Evolutionary conservation across 768 basidiomycete genomes (phyloP).

Genomic region (Tricholoma furcatifolium): DNA sequence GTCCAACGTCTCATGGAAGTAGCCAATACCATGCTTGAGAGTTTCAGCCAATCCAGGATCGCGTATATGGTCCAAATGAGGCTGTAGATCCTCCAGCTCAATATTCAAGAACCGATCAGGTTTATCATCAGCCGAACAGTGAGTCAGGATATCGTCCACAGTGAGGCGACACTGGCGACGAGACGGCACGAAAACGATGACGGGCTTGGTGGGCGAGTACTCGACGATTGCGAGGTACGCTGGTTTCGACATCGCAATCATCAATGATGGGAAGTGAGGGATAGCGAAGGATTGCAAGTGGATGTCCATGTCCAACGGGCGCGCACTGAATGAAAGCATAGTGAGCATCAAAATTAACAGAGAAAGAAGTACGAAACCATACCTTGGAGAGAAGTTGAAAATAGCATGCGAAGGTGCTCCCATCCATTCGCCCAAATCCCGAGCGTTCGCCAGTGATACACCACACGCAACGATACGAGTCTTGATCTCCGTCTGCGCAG

Average conservation of each 20-base stretch:
- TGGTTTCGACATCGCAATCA: constrained; percentile 99
- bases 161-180: constrained; percentile 93
- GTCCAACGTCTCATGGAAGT: constrained; percentile 91
- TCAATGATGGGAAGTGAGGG: constrained; percentile 97
- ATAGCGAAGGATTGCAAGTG: constrained; percentile 94
- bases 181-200: constrained; percentile 91
- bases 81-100: constrained; percentile 76
- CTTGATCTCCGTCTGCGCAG: constrained; percentile 88
- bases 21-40: constrained; percentile 88
- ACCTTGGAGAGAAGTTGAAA: constrained; percentile 97
- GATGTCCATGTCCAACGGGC: constrained; percentile 97
- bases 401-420: constrained; percentile 91
- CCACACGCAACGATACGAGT: constrained; percentile 94
- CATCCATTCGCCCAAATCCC: constrained; percentile 97
- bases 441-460: constrained; percentile 93
- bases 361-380: constrained; percentile 12
- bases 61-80: constrained; percentile 81
- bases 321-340: constrained; percentile 60
- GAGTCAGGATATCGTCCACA: constrained; percentile 85
- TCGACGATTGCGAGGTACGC: constrained; percentile 92
- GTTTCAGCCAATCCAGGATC: constrained; percentile 78
- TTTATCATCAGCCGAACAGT: constrained; percentile 86
- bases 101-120: constrained; percentile 88
- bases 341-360: constrained; percentile 6
- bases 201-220: constrained; percentile 81